A percentile compares a stretch with the other conserved stretches of the same genome.
These are phyloP conservation scores for Phlebiopsis gigantea DNA, from an alignment of 768 basidiomycete genomes.

Conservation along the genomic window DNA sequence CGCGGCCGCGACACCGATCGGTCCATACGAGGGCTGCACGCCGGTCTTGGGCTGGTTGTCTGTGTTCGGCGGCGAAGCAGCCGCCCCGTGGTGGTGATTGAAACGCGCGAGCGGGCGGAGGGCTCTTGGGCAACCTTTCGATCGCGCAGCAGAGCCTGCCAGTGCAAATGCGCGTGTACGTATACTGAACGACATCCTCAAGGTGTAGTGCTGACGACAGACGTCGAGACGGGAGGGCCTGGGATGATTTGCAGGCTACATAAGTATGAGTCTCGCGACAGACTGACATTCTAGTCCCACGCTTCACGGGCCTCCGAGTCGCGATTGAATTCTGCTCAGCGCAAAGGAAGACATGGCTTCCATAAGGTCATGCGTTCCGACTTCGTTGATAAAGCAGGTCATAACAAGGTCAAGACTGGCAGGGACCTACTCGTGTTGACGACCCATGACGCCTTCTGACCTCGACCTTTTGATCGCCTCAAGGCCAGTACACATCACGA, in stretches of 20 bases:
- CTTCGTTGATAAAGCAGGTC: not conserved
- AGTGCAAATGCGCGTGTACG: not conserved
- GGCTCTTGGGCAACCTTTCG: not conserved
- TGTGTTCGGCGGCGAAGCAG: constrained; percentile 13
- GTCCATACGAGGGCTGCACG: constrained; percentile 48
- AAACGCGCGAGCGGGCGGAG: constrained; percentile 12
- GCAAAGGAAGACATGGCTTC: not conserved
- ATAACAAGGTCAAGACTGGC: not conserved
- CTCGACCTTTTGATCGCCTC: not conserved
- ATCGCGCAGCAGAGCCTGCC: not conserved
- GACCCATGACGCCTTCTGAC: not conserved
- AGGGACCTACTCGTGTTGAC: not conserved
- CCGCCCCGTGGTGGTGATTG: not conserved
- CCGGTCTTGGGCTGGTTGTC: constrained; percentile 25
- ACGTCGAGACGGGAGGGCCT: not conserved
- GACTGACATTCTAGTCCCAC: not conserved
- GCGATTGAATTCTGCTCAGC: not conserved
- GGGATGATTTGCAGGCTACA: not conserved
- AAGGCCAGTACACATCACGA: not conserved
- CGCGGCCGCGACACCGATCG: constrained; percentile 60
- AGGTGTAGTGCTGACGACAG: not conserved
- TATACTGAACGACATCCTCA: not conserved
- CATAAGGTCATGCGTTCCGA: not conserved
- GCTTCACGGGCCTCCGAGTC: not conserved
- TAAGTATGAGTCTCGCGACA: not conserved